These are phyloP conservation scores for Spathaspora sp. DNA, from an alignment of 805 yeast species.

Conservation along the genomic window DNA sequence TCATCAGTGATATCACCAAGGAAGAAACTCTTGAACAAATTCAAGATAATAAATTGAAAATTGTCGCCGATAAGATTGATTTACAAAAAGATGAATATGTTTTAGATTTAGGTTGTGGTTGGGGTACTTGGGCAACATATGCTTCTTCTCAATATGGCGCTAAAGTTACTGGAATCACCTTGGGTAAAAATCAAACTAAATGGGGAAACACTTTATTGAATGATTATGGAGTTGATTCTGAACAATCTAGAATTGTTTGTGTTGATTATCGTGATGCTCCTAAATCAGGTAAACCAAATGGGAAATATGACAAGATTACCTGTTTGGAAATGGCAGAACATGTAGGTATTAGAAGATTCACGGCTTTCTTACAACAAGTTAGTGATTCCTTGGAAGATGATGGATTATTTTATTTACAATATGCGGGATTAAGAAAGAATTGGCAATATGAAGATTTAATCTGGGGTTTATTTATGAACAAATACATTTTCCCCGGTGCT, in stretches of 20 bases:
- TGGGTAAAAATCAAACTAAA: conserved; percentile 86
- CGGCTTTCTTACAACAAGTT: conserved; percentile 73
- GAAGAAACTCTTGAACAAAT: conserved; percentile 75
- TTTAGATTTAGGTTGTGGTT: conserved; percentile 90
- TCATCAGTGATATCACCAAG: conserved; percentile 63
- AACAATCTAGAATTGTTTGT: conserved; percentile 77
- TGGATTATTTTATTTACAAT: conserved; percentile 82
- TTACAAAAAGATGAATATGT: conserved; percentile 68
- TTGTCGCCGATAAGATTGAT: conserved; percentile 83
- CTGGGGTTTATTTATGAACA: conserved; percentile 96
- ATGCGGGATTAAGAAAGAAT: conserved; percentile 83
- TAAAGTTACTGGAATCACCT: conserved; percentile 81
- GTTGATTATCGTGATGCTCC: conserved; percentile 91
- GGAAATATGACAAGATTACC: conserved; percentile 76
- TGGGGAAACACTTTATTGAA: conserved; percentile 76
- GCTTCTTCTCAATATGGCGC: conserved; percentile 84
- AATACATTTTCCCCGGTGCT: conserved; percentile 95
- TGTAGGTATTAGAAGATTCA: conserved; percentile 85
- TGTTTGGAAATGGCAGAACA: conserved; percentile 96
- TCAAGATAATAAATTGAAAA: conserved; percentile 86
- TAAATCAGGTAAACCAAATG: conserved; percentile 44
- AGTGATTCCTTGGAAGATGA: conserved; percentile 88
- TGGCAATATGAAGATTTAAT: conserved; percentile 94
- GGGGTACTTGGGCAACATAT: conserved; percentile 90
- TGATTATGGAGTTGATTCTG: conserved; percentile 61